Evolutionary conservation across 202 grass and related monocot genomes (phyloP), one percentile per base, ranked within the genome.

Genomic region (Panicum hallii): DNA sequence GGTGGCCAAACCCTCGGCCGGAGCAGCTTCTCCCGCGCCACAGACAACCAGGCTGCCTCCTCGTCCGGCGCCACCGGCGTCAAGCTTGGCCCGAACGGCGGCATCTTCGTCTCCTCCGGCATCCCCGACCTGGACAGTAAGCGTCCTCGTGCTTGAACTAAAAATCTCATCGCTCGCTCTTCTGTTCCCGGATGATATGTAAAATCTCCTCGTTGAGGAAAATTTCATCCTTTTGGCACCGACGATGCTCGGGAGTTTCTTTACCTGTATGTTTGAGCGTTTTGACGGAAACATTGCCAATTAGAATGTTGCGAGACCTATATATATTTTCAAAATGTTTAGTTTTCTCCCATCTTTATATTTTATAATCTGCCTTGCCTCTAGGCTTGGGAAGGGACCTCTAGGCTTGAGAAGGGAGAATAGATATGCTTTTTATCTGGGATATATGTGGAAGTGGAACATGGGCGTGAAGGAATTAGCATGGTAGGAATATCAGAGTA

Each of bases 101-200:
- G 84, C 40, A 71, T 89, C 28, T 94, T 94, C 56, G 75, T 95
- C 75, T 98, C 96, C 67, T 94, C 96, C 56, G 91, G 96, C 82
- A 95, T 98, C 81, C 91, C 89, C 13, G 91, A 95, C 86, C 93
- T 98, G 20, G 96, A 98, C 72, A 87, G 93, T 98, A 83, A 87
- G 80, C 60, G 23, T 16, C 44, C 6, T 38, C 40, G 9, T 42
- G 22, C 1, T 75, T 55, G 60, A 72, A 14, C 34, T 67, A 28
- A 56, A 68, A 38, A 23, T 13, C 7, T 30, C 5, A 0, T 5
- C 61, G 23, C 36, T 67, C 15, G 34, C 10, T 67, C 9, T 41
- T 20, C 4, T 20, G 8, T 40, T 41, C 49, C 1, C 16, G 30
- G 19, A 34, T 42, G 5, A 47, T 53, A 72, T 43, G 4, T 0